Evolutionary conservation across 1,139 yeast genomes (phyloP).

Genomic region (Kurtzmaniella quercitrusa): DNA sequence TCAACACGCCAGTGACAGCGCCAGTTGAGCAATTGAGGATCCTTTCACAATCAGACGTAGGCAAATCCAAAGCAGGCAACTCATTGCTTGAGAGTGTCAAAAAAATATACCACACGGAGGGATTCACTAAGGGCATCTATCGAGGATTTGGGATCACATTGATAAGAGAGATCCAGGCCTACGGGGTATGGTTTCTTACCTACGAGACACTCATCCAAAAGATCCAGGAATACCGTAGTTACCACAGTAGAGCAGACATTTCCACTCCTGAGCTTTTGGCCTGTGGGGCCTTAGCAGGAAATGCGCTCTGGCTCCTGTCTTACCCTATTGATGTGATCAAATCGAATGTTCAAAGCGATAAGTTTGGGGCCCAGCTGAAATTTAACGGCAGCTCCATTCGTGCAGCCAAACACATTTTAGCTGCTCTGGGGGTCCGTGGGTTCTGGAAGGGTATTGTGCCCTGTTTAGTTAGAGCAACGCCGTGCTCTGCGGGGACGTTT

Average conservation of each 20-base stretch:
- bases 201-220: conserved; percentile 58
- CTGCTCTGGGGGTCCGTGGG: conserved; percentile 48
- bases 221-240: conserved; percentile 28
- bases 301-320: conserved; percentile 65
- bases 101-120: conserved; percentile 44
- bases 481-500: conserved; percentile 74
- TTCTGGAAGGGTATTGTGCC: conserved; percentile 74
- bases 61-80: conserved; percentile 22
- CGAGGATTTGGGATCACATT: conserved; percentile 61
- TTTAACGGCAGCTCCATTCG: conserved; percentile 42
- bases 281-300: conserved; percentile 66
- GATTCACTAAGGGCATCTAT: conserved; percentile 48
- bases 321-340: conserved; percentile 73
- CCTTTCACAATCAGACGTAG: conserved; percentile 56
- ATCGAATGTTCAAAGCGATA: conserved; percentile 65
- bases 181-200: conserved; percentile 77
- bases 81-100: conserved; percentile 38
- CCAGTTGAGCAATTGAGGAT: conserved; percentile 78
- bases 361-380: conserved; percentile 42
- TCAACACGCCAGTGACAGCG: conserved; percentile 65
- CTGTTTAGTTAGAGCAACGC: conserved; percentile 64
- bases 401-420: conserved; percentile 46
- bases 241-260: conserved; percentile 45
- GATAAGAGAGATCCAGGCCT: conserved; percentile 70
- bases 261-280: conserved; percentile 57